phyloP scores from a whole-genome alignment of 768 basidiomycete genomes.

The Cyathus striatus region DNA sequence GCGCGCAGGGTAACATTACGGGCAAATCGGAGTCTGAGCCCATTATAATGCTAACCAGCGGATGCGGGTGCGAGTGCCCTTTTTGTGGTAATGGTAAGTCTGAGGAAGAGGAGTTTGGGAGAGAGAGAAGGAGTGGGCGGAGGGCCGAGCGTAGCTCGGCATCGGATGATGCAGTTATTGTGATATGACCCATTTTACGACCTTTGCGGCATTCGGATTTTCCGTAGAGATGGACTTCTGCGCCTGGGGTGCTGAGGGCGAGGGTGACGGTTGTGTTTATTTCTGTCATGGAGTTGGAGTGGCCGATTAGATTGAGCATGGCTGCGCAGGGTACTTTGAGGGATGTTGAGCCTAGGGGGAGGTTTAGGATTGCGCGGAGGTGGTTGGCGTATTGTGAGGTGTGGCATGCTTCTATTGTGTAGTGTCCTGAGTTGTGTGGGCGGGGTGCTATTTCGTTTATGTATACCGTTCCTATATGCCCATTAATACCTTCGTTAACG shows the following conservation, averaged over 20 bases:
- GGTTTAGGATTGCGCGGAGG: slow-evolving; percentile 85
- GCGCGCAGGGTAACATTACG: slow-evolving; percentile 84
- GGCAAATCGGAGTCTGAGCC: slow-evolving; percentile 98
- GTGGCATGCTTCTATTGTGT: slow-evolving; percentile 96
- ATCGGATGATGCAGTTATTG: slow-evolving; percentile 79
- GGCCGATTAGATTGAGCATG: slow-evolving; percentile 96
- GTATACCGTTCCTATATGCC: slow-evolving; percentile 56
- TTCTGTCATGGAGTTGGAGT: slow-evolving; percentile 59
- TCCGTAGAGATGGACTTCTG: slow-evolving; percentile 89
- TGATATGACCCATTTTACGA: slow-evolving; percentile 97
- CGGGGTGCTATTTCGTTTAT: slow-evolving; percentile 98
- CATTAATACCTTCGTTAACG: slow-evolving; percentile 2
- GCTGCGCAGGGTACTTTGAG: slow-evolving; percentile 82
- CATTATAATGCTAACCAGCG: slow-evolving; percentile 94
- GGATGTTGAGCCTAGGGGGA: slow-evolving; percentile 85
- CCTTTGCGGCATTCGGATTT: slow-evolving; percentile 86
- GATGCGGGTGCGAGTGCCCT: slow-evolving; percentile 58
- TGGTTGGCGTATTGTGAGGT: slow-evolving; percentile 98
- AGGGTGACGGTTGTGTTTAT: slow-evolving; percentile 49
- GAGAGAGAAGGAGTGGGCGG: slow-evolving; percentile 64
- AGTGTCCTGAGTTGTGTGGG: slow-evolving; percentile 98
- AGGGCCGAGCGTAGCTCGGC: slow-evolving; percentile 65
- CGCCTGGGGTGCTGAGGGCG: slow-evolving; percentile 70
- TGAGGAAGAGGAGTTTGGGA: slow-evolving; percentile 58
- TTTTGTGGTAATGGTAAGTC: slow-evolving; percentile 33